phyloP scores from a whole-genome alignment of 805 yeast genomes.

The Pichia eremophila region DNA sequence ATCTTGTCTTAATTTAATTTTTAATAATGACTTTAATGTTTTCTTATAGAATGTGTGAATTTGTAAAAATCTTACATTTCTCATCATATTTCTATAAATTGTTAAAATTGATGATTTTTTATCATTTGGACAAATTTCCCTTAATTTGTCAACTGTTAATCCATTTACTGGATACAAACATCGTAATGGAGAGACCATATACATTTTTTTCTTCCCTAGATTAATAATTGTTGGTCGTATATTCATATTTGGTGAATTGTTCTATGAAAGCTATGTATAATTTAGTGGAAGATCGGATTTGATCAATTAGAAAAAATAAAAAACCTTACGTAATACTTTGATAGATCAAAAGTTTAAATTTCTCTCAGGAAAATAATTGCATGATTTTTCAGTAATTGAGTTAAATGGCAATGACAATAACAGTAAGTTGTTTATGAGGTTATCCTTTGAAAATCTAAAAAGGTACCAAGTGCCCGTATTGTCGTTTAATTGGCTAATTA shows the following conservation, averaged over 20 bases:
- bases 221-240: background rate
- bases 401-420: too few relatives aligned
- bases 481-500: too few relatives aligned
- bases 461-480: too few relatives aligned
- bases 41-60: slow-evolving; percentile 4
- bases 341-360: too few relatives aligned
- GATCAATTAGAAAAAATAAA: too few relatives aligned
- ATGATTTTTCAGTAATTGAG: too few relatives aligned
- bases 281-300: too few relatives aligned
- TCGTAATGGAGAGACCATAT: slow-evolving; percentile 11
- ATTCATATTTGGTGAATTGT: background rate
- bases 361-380: too few relatives aligned
- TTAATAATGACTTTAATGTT: slow-evolving; percentile 8
- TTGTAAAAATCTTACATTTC: slow-evolving; percentile 11
- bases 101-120: slow-evolving; percentile 1
- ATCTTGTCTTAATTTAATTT: slow-evolving; percentile 17
- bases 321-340: too few relatives aligned
- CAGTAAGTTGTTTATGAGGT: too few relatives aligned
- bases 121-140: background rate
- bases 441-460: too few relatives aligned
- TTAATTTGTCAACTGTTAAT: slow-evolving; percentile 9
- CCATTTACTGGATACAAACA: slow-evolving; percentile 18
- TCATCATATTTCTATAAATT: slow-evolving; percentile 16
- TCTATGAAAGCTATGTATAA: too few relatives aligned
- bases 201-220: slow-evolving; percentile 2